These are phyloP conservation scores for Coemansia sp. DNA, from an alignment of 192 early-diverging fungal genomes.

Conservation along the genomic window DNA sequence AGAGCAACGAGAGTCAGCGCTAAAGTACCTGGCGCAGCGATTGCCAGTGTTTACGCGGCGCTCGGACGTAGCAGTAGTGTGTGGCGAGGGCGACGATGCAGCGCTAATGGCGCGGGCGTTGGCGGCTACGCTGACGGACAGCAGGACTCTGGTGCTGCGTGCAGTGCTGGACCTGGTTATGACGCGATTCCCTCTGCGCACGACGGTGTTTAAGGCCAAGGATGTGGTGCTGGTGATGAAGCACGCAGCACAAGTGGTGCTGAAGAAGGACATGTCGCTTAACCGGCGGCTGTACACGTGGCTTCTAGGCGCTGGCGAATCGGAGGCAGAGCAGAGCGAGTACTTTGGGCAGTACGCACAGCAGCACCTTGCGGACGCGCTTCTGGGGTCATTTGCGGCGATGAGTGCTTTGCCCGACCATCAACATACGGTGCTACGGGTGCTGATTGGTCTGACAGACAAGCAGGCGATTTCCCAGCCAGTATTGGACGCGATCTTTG, in stretches of 20 bases:
- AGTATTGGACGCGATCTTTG: conserved; percentile 66
- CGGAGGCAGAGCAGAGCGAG: conserved; percentile 51
- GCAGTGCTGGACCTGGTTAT: conserved; percentile 81
- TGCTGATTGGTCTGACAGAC: conserved; percentile 84
- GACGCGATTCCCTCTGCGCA: conserved; percentile 32
- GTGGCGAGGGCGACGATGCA: conserved; percentile 73
- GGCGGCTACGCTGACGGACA: conserved; percentile 67
- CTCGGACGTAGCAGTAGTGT: conserved; percentile 66
- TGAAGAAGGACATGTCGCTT: conserved; percentile 91
- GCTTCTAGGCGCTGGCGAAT: conserved; percentile 63
- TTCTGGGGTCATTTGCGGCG: conserved; percentile 57
- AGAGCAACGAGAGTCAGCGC: conserved; percentile 64
- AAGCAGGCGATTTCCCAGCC: conserved; percentile 78
- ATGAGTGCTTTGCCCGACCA: conserved; percentile 20
- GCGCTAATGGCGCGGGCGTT: conserved; percentile 73
- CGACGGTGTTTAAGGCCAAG: conserved; percentile 56
- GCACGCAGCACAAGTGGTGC: conserved; percentile 73
- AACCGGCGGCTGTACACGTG: conserved; percentile 90
- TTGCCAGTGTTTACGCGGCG: conserved; percentile 57
- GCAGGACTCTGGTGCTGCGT: conserved; percentile 77
- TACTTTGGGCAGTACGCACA: conserved; percentile 60
- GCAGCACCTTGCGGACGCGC: conserved; percentile 52
- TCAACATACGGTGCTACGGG: conserved; percentile 64
- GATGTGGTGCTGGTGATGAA: conserved; percentile 69
- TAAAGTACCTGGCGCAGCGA: conserved; percentile 75